A percentile compares a stretch with the other conserved stretches of the same genome.
Conservation (phyloP, 176 grass and related monocot genomes). For the Tuctoria greenei region DNA sequence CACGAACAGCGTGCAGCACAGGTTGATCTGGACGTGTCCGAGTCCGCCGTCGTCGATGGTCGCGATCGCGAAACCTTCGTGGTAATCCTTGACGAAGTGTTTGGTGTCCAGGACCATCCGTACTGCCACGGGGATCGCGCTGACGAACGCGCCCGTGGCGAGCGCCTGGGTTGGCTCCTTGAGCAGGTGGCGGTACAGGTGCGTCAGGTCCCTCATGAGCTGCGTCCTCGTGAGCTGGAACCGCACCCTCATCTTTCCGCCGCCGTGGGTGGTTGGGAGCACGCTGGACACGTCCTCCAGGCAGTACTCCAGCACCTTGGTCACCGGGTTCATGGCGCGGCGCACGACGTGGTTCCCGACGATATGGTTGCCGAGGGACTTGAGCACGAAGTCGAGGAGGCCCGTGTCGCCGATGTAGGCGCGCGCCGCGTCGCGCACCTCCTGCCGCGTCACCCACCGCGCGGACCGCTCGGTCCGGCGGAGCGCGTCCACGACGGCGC, state of each 20-base stretch:
- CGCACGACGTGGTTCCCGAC: conserved; percentile 85
- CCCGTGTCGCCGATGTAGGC: conserved; percentile 85
- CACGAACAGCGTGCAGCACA: conserved; percentile 63
- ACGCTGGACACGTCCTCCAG: conserved; percentile 84
- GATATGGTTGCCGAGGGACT: conserved; percentile 87
- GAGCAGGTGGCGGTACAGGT: conserved; percentile 61
- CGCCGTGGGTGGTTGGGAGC: conserved; percentile 39
- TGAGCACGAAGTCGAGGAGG: conserved; percentile 87
- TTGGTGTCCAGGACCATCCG: conserved; percentile 75
- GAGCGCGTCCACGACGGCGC: conserved; percentile 86
- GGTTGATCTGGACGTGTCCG: conserved; percentile 43
- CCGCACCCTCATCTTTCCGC: conserved; percentile 56
- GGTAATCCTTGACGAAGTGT: conserved; percentile 73
- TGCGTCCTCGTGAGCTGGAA: conserved; percentile 70
- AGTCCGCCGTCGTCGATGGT: conserved; percentile 14
- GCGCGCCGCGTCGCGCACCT: conserved; percentile 85
- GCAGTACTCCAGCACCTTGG: conserved; percentile 91
- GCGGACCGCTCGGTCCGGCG: conserved; percentile 47
- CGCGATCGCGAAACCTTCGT: conserved; percentile 27
- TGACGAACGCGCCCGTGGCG: conserved; percentile 38
- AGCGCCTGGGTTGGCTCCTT: conserved; percentile 46
- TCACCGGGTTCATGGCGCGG: conserved; percentile 84
- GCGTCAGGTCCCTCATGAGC: conserved; percentile 62
- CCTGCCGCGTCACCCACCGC: conserved; percentile 86
- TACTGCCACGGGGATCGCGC: conserved; percentile 52